Evolutionary conservation across 495 filamentous ascomycete genomes (phyloP).

Genomic region (Aspergillus indologenus): DNA sequence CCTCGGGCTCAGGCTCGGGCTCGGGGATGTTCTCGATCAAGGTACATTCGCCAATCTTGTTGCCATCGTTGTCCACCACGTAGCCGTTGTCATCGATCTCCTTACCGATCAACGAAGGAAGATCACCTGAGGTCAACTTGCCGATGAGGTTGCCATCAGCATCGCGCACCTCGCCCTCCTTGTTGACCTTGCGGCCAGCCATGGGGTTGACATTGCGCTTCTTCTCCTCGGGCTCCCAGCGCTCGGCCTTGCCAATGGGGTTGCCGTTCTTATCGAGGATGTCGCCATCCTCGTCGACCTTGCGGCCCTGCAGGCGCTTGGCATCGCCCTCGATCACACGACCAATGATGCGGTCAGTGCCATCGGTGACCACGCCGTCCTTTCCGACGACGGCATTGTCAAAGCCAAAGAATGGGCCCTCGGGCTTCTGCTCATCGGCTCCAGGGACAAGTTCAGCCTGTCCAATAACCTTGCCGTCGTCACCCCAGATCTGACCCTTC

Average conservation of each 20-base stretch:
- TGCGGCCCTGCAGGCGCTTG: constrained; percentile 67
- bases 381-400: constrained; percentile 69
- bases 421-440: constrained; percentile 63
- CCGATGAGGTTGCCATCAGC: constrained; percentile 78
- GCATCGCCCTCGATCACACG: constrained; percentile 70
- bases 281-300: constrained; percentile 81
- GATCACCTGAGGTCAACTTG: constrained; percentile 70
- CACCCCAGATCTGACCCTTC: constrained; percentile 76
- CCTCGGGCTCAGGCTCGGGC: constrained; percentile 29
- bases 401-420: constrained; percentile 78
- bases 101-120: constrained; percentile 68
- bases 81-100: constrained; percentile 84
- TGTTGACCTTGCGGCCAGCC: constrained; percentile 74
- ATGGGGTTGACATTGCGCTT: constrained; percentile 65
- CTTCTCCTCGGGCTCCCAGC: constrained; percentile 77
- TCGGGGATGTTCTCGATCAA: constrained; percentile 72
- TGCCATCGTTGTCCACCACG: constrained; percentile 78
- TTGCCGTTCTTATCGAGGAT: constrained; percentile 81
- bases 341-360: constrained; percentile 65
- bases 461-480: constrained; percentile 75
- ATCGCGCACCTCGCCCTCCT: constrained; percentile 78
- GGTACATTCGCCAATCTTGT: constrained; percentile 75
- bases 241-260: constrained; percentile 72
- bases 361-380: constrained; percentile 67
- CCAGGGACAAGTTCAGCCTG: constrained; percentile 75